These are phyloP conservation scores for Dalbergia cultrata DNA, from an alignment of 306 rosid genomes.

Conservation along the genomic window DNA sequence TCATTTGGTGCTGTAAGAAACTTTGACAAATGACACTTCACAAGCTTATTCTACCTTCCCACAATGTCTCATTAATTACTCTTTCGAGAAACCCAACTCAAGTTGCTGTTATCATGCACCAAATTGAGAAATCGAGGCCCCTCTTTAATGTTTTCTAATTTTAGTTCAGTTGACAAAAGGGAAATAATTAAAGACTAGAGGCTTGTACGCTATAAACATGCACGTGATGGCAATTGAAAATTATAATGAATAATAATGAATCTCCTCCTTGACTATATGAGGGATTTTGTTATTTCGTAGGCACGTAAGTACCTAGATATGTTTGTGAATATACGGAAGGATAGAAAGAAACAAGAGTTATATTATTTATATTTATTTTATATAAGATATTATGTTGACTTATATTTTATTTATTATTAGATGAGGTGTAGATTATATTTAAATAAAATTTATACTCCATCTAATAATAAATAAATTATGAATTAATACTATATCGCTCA, in stretches of 20 bases:
- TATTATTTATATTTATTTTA: too few species aligned
- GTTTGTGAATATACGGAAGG: constrained; percentile 12
- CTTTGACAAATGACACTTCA: constrained; percentile 55
- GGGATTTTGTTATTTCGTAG: constrained; percentile 37
- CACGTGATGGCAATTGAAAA: constrained; percentile 45
- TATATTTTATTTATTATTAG: too few species aligned
- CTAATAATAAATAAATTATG: too few species aligned
- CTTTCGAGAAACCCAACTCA: neutral
- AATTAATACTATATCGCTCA: too few species aligned
- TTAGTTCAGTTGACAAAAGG: constrained; percentile 31
- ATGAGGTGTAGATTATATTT: too few species aligned
- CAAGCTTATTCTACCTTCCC: constrained; percentile 33
- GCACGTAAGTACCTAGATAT: constrained; percentile 22
- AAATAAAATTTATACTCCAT: too few species aligned
- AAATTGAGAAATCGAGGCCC: neutral
- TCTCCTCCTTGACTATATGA: constrained; percentile 42
- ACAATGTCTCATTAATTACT: constrained; percentile 1
- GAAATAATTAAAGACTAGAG: neutral
- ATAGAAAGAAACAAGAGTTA: too few species aligned
- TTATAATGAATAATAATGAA: neutral
- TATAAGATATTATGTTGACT: too few species aligned
- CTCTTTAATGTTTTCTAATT: neutral
- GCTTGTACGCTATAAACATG: constrained; percentile 20
- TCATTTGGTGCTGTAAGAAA: constrained; percentile 35
- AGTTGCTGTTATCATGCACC: constrained; percentile 15